A percentile compares a stretch with the other conserved stretches of the same genome.
These are phyloP conservation scores for Cyanophora paradoxa DNA, from an alignment of 78 protist species.

Conservation along the genomic window DNA sequence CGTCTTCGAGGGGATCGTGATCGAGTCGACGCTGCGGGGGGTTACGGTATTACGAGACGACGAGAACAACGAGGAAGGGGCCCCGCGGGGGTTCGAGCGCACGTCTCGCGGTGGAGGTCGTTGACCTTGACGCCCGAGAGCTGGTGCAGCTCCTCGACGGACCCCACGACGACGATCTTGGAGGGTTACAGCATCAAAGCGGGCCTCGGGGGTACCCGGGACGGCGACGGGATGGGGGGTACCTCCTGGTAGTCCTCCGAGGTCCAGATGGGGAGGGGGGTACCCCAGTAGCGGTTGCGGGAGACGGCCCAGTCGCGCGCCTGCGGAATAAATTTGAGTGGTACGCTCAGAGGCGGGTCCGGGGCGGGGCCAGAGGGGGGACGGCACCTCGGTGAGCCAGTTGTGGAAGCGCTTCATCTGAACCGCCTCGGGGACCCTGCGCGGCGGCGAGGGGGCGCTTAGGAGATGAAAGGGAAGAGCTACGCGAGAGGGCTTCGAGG, in stretches of 20 bases:
- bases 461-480: no score
- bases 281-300: constrained; percentile 98
- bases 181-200: no score
- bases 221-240: no score
- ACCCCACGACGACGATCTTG: constrained; percentile 65
- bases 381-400: no score
- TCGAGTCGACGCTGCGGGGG: constrained; percentile 89
- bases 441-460: no score
- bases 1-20: constrained; percentile 83
- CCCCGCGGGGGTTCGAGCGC: no score
- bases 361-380: no score
- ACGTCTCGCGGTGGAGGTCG: constrained; percentile 73
- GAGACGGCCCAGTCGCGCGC: constrained; percentile 73
- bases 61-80: no score
- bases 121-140: constrained; percentile 63
- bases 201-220: no score
- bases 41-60: no score
- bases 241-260: constrained; percentile 86
- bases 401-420: constrained; percentile 89
- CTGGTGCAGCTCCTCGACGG: constrained; percentile 80
- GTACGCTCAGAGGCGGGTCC: no score
- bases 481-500: no score
- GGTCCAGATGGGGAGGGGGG: constrained; percentile 99
- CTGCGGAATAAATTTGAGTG: neutral
- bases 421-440: constrained; percentile 87